Percentiles rank a stretch among this genome's conserved stretches.
phyloP scores from a whole-genome alignment of 176 grass and related monocot genomes.

The Pontederia paniculata region DNA sequence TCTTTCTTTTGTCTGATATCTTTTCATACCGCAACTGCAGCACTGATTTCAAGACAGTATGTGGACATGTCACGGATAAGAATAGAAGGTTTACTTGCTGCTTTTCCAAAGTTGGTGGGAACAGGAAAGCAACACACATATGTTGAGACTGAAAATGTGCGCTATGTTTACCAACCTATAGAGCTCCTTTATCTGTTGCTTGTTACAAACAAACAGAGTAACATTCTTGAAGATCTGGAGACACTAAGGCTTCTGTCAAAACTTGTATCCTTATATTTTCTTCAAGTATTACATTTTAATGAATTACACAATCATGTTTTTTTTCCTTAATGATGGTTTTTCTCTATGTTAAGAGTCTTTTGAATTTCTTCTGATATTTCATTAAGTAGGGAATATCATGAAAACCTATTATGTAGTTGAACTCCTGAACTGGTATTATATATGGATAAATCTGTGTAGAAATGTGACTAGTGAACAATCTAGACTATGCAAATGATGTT shows the following conservation, averaged over 20 bases:
- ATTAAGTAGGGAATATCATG: no score
- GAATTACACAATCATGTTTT: no score
- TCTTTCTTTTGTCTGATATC: conserved; percentile 2
- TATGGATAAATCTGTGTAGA: no score
- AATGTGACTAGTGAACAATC: no score
- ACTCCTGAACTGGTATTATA: no score
- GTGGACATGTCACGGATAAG: conserved; percentile 81
- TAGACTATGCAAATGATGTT: no score
- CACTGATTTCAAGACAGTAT: conserved; percentile 74
- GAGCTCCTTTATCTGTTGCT: conserved; percentile 75
- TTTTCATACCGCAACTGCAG: conserved; percentile 27
- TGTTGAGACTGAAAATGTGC: conserved; percentile 78
- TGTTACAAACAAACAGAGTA: conserved; percentile 86
- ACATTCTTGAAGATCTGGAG: conserved; percentile 90
- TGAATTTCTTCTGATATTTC: no score
- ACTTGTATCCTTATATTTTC: conserved; percentile 35
- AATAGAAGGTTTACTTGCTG: conserved; percentile 76
- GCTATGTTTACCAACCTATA: conserved; percentile 77
- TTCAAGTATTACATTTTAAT: no score
- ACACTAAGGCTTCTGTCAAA: conserved; percentile 73
- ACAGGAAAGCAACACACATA: conserved; percentile 79
- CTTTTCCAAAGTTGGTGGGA: conserved; percentile 78
- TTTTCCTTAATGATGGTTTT: no score
- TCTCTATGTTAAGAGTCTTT: no score
- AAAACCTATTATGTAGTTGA: no score